Evolutionary conservation across 1,284 basidiomycete species (phyloP), one percentile per base, ranked within the genome.

Genomic region (Tylopilus sp.): DNA sequence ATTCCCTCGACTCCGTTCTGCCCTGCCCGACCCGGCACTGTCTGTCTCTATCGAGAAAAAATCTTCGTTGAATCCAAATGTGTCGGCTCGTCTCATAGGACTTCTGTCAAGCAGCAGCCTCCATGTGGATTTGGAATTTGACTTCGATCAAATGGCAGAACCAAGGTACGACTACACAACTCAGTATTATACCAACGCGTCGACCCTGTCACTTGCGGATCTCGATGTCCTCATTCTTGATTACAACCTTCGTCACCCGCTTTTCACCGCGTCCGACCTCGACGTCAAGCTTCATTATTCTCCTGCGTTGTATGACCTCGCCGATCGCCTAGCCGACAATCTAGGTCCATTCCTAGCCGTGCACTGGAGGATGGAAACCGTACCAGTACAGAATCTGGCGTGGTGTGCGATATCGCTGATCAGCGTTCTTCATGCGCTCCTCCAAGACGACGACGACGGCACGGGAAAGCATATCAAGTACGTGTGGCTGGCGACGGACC

Each of bases 281-380:
- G 12, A 29, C 5, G 49, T 70, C 49, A 59, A 56, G 53, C 67
- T 81, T 6, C 69, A 72, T 33, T 87, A 87, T 66, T 80, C 86
- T 0, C 71, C 74, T 0, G 66, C 58, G 4, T 79, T 88, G 19
- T 73, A 79, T 57, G 73, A 75, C 19, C 78, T 86, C 8, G 82
- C 84, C 0, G 70, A 72, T 15, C 73, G 72, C 47, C 36, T 36
- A 38, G 65, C 74, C 0, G 74, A 77, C 1, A 79, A 82, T 15
- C 49, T 76, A 0, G 67, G 65, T 4, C 79, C 81, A 0, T 87
- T 84, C 69, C 70, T 84, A 2, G 82, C 79, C 2, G 80, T 88
- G 16, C 82, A 87, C 67, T 87, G 86, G 86, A 75, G 83, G 38
- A 85, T 85, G 81, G 85, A 86, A 67, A 82, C 76, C 33, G 78